Evolutionary conservation across 257 asterid species (phyloP).

Genomic region (Pogostemon cablin): DNA sequence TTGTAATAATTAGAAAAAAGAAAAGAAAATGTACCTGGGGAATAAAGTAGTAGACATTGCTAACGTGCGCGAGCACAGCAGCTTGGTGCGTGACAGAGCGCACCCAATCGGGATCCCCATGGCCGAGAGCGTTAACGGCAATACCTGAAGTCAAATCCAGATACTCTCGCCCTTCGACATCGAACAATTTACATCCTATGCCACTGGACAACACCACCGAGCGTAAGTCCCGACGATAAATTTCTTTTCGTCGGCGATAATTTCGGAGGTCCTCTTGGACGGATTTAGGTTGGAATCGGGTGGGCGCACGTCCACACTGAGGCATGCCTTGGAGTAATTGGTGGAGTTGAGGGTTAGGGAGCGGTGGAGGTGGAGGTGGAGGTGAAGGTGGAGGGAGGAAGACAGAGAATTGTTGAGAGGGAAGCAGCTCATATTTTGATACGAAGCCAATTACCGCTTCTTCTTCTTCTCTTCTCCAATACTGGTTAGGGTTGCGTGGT

Average conservation of each 20-base stretch:
- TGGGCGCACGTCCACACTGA: conserved; percentile 51
- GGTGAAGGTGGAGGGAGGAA: conserved; percentile 29
- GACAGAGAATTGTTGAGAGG: conserved; percentile 41
- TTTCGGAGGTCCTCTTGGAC: conserved; percentile 42
- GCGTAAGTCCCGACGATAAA: conserved; percentile 83
- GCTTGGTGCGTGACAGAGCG: conserved; percentile 71
- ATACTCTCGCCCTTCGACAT: conserved; percentile 84
- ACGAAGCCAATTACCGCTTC: neutral
- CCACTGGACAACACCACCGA: conserved; percentile 77
- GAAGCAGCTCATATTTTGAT: neutral
- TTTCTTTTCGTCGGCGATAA: conserved; percentile 75
- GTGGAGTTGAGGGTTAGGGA: conserved; percentile 28
- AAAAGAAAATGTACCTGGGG: conserved; percentile 59
- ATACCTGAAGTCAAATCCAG: conserved; percentile 86
- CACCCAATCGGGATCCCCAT: conserved; percentile 86
- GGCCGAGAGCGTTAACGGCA: conserved; percentile 95
- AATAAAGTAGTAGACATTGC: conserved; percentile 71
- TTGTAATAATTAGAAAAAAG: neutral
- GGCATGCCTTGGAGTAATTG: conserved; percentile 43
- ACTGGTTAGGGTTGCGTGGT: neutral
- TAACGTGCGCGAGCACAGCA: conserved; percentile 67
- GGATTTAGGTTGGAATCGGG: conserved; percentile 35
- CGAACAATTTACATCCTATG: conserved; percentile 80
- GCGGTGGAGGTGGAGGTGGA: conserved; percentile 34
- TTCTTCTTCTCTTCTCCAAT: neutral